Evolutionary conservation across 768 basidiomycete species (phyloP), one percentile per base, ranked within the genome.

Genomic region (Suillus weaverae): DNA sequence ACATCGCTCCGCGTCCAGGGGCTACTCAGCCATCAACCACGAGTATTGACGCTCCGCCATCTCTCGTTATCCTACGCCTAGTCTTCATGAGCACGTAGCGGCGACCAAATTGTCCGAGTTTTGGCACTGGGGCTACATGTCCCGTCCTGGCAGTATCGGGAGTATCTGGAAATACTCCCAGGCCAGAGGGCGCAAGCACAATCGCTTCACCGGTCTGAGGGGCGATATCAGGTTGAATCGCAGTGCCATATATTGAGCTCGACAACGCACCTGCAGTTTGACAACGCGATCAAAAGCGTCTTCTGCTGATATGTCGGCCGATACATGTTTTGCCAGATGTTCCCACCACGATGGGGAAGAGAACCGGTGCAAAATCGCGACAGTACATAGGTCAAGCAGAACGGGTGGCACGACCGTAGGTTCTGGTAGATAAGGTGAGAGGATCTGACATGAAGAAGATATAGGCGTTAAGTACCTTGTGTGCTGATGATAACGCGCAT

Each of bases 311-410:
- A 90, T 81, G 66, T 89, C 84, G 0, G 87, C 86, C 0, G 88
- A 85, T 5, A 91, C 87, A 68, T 91, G 89, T 22, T 86, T 84
- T 1, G 83, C 78, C 1, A 92, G 71, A 67, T 91, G 89, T 0
- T 86, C 81, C 86, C 89, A 89, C 90, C 90, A 91, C 2, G 87
- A 81, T 0, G 88, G 88, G 0, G 91, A 91, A 0, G 89, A 89
- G 72, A 92, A 92, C 1, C 90, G 80, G 67, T 91, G 90, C 2
- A 91, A 67, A n/a, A 92, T 83, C 0, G 85, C 74, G 0, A 90
- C 77, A 1, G 84, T 84, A 62, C 89, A 90, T 1, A 91, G 78
- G 64, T 90, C 90, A 1, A 92, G 77, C 3, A 92, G 74, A 0
- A 87, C 85, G 0, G 88, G 81, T 4, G 90, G 89, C 1, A 91